These are phyloP conservation scores for Salix udensis DNA, from an alignment of 345 rosid species.

Conservation along the genomic window DNA sequence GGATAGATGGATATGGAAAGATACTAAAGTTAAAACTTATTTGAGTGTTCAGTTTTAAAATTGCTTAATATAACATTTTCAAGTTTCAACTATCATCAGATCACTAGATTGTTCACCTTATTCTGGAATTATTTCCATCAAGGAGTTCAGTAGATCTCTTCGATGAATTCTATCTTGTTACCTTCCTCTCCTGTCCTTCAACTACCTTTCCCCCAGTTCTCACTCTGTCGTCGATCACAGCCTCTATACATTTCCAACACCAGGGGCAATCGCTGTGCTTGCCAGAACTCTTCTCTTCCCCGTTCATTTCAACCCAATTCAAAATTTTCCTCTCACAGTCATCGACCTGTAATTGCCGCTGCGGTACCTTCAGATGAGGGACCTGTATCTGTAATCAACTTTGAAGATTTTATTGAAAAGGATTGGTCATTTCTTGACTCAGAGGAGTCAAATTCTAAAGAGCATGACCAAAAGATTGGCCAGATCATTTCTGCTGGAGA, in stretches of 20 bases:
- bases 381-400: constrained; percentile 32
- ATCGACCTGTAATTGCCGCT: constrained; percentile 15
- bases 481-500: constrained; percentile 64
- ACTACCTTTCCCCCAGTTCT: constrained; percentile 11
- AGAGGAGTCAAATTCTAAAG: constrained; percentile 41
- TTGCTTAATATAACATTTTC: not conserved
- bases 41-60: too few species aligned
- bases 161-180: constrained; percentile 39
- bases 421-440: constrained; percentile 90
- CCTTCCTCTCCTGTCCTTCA: constrained; percentile 22
- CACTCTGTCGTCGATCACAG: constrained; percentile 4
- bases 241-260: not conserved
- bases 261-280: not conserved
- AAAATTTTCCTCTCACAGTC: constrained; percentile 17
- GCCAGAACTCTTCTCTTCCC: constrained; percentile 10
- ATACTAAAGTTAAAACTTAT: not conserved
- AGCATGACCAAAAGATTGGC: constrained; percentile 39
- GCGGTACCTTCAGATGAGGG: constrained; percentile 52
- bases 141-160: not conserved
- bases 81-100: not conserved
- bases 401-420: constrained; percentile 67
- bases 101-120: not conserved
- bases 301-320: constrained; percentile 10
- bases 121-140: not conserved
- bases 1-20: not conserved